Evolutionary conservation across 768 basidiomycete species (phyloP), one percentile per base, ranked within the genome.

Genomic region (Lactarius vividus): DNA sequence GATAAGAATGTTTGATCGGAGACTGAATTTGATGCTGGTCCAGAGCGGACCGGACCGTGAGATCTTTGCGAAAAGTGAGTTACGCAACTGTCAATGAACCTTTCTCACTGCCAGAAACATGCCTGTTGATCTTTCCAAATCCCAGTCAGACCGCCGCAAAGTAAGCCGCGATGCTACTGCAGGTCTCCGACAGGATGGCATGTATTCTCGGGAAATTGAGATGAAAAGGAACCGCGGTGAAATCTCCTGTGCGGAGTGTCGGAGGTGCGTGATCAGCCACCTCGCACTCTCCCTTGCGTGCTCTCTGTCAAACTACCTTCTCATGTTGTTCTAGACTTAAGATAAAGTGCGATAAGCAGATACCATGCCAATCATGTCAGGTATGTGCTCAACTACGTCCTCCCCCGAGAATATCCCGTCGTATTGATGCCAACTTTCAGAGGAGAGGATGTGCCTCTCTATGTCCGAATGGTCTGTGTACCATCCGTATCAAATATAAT

Each of bases 341-440:
- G 81, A 89, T 91, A 74, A 89, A 89, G 73, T 91, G 89, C 78
- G 88, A 90, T 82, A 91, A 90, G 79, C 83, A 88, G 69, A 87
- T 90, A 61, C 89, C 89, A 11, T 91, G 89, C 73, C 87, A 89
- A 73, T 88, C 88, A 0, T 90, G 89, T 73, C 84, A 85, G 79
- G 88, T 86, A 72, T 49, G 79, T 74, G 33, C 65, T 62, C 57
- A 66, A 57, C 62, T 40, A 31, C 40, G 57, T 40, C 56, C 57
- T 6, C 5, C 55, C 55, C 40, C 56, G 7, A n/a, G n/a, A n/a
- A 10, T 35, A 26, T 23, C 40, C 20, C 26, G 11, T 26, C 29
- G 26, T 6, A 29, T 57, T 58, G 37, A 52, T 35, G 0, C 28
- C 13, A 8, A 3, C 9, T 31, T n/a, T 20, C 69, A 88, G 84